Percentiles rank a stretch among this genome's conserved stretches.
Evolutionary conservation across 1,284 basidiomycete species (phyloP).

Genomic region (Wallemia ichthyophaga): DNA sequence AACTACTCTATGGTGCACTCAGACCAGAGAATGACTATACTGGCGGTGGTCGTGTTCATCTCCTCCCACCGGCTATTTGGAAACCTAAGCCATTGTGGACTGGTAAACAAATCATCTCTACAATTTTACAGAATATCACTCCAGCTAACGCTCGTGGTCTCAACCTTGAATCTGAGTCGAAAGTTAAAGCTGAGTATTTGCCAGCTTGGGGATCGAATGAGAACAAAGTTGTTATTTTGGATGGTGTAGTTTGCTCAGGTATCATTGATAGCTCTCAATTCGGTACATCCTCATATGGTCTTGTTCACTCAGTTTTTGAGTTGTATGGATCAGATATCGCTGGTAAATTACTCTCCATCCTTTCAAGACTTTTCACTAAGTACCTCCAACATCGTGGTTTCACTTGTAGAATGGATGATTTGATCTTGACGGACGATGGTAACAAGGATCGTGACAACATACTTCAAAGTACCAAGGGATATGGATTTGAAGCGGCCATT

Average conservation of each 20-base stretch:
- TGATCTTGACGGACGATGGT: conserved; percentile 63
- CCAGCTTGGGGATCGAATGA: conserved; percentile 16
- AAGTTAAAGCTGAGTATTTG: conserved; percentile 40
- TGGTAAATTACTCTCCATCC: conserved; percentile 68
- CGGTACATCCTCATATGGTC: conserved; percentile 72
- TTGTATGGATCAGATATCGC: conserved; percentile 71
- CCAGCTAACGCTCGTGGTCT: conserved; percentile 32
- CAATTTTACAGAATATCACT: conserved; percentile 68
- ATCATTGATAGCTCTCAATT: conserved; percentile 96
- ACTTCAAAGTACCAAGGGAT: conserved; percentile 48
- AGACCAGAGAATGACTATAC: conserved; percentile 70
- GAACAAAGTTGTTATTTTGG: conserved; percentile 60
- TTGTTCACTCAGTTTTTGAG: conserved; percentile 89
- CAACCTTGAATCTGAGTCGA: conserved; percentile 54
- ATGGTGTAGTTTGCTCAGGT: conserved; percentile 84
- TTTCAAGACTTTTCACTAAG: conserved; percentile 81
- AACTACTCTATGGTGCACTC: conserved; percentile 88
- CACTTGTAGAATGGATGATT: conserved; percentile 96
- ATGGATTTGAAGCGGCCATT: conserved; percentile 53
- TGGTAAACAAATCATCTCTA: conserved; percentile 91
- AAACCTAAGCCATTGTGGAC: conserved; percentile 96
- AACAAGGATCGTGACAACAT: conserved; percentile 45
- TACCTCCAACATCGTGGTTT: conserved; percentile 94
- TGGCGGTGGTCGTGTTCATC: conserved; percentile 35
- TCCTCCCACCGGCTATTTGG: conserved; percentile 76